Percentiles rank a stretch among this genome's conserved stretches.
Evolutionary conservation across 1,284 basidiomycete species (phyloP).

Genomic region (Leccinum griseonigrum): DNA sequence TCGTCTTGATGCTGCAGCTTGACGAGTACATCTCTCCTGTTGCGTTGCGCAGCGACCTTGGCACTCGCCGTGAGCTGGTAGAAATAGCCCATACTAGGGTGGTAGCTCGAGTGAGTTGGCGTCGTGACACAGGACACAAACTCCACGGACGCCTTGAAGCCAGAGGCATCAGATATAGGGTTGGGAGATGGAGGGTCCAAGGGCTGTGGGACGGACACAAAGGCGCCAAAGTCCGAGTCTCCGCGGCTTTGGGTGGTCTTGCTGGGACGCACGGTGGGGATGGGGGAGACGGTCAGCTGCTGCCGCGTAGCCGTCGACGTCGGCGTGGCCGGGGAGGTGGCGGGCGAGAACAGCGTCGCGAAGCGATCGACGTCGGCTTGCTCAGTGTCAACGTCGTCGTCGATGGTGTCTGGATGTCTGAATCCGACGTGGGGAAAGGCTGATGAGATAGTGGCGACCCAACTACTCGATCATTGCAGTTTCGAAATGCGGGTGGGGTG

Average conservation of each 20-base stretch:
- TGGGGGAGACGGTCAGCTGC: neutral
- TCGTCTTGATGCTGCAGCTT: conserved; percentile 67
- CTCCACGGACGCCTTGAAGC: neutral
- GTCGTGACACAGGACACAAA: neutral
- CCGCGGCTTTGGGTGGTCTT: conserved; percentile 26
- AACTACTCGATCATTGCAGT: neutral
- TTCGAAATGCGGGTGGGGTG: neutral
- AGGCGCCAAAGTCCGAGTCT: conserved; percentile 64
- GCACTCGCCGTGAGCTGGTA: conserved; percentile 56
- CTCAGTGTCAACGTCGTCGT: conserved; percentile 6
- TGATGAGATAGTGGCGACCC: neutral
- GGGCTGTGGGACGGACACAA: conserved; percentile 64
- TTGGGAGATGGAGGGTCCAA: conserved; percentile 51
- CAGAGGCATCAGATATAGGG: neutral
- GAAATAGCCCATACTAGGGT: conserved; percentile 59
- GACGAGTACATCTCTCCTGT: conserved; percentile 51
- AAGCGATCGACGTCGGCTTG: conserved; percentile 40
- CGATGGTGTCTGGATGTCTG: neutral
- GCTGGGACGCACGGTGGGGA: conserved; percentile 11
- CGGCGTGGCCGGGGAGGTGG: conserved; percentile 42
- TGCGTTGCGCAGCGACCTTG: conserved; percentile 49
- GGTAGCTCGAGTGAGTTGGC: conserved; percentile 13
- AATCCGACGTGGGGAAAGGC: neutral
- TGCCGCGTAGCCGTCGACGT: conserved; percentile 12
- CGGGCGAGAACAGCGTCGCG: conserved; percentile 43